A percentile compares a stretch with the other conserved stretches of the same genome.
These are phyloP conservation scores for Bruguiera gymnorhiza DNA, from an alignment of 345 rosid species.

Conservation along the genomic window DNA sequence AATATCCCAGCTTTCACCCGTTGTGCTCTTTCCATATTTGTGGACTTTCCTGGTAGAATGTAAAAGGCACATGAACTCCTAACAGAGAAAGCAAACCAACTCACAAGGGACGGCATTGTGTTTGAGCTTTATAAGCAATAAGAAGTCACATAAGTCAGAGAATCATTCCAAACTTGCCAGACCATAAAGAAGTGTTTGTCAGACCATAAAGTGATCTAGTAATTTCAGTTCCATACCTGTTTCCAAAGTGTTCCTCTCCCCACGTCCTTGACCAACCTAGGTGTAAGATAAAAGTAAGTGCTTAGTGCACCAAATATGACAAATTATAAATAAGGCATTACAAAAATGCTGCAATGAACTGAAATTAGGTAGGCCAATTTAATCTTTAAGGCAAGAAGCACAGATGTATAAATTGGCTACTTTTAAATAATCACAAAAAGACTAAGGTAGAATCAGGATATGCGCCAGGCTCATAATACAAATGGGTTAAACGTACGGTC, in stretches of 20 bases:
- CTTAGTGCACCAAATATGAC: neutral
- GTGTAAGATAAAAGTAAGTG: slow-evolving; percentile 4
- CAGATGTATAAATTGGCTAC: too few relatives aligned
- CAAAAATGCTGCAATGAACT: neutral
- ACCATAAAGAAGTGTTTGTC: neutral
- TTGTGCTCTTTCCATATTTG: slow-evolving; percentile 94
- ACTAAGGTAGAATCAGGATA: neutral
- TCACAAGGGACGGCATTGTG: too few relatives aligned
- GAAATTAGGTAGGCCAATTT: neutral
- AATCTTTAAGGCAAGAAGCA: neutral
- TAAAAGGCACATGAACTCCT: slow-evolving; percentile 8
- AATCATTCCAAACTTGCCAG: too few relatives aligned
- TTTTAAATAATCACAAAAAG: neutral
- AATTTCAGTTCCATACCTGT: slow-evolving; percentile 54
- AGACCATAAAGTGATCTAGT: neutral
- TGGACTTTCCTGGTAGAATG: slow-evolving; percentile 72
- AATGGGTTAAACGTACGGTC: slow-evolving; percentile 54
- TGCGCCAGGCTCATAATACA: neutral
- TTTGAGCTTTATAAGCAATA: too few relatives aligned
- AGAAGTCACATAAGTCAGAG: too few relatives aligned
- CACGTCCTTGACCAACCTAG: slow-evolving; percentile 98
- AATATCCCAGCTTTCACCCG: slow-evolving; percentile 97
- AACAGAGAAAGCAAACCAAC: neutral
- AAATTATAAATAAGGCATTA: neutral
- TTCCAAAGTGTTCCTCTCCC: slow-evolving; percentile 99